Evolutionary conservation across 345 rosid species (phyloP).

Genomic region (Balakata baccata): DNA sequence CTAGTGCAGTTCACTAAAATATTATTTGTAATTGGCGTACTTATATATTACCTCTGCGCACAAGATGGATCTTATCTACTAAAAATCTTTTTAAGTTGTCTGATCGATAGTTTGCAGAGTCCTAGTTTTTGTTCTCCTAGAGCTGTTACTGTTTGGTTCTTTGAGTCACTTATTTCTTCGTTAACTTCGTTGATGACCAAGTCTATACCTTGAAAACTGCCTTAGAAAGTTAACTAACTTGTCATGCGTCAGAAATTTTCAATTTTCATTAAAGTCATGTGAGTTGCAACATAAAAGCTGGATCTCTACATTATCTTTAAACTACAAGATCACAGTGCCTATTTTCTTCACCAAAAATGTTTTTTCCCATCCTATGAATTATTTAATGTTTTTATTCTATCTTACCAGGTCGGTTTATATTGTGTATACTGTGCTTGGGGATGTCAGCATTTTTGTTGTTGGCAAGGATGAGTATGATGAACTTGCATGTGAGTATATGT

Average conservation of each 20-base stretch:
- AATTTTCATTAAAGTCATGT: not conserved
- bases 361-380: not conserved
- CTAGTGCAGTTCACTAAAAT: not conserved
- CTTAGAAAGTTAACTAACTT: not conserved
- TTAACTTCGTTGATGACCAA: not conserved
- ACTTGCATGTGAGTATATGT: slow-evolving; percentile 75
- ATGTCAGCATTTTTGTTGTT: slow-evolving; percentile 81
- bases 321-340: not conserved
- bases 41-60: not conserved
- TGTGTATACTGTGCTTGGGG: slow-evolving; percentile 87
- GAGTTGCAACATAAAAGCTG: not conserved
- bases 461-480: slow-evolving; percentile 99
- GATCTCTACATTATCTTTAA: not conserved
- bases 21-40: not conserved
- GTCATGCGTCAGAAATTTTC: not conserved
- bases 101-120: not conserved
- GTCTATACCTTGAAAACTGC: not conserved
- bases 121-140: not conserved
- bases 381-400: not conserved
- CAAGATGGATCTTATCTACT: not conserved
- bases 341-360: not conserved
- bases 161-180: no score
- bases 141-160: not conserved
- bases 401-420: slow-evolving; percentile 81
- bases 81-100: not conserved